These are phyloP conservation scores for Scheffersomyces stipitis DNA, from an alignment of 805 yeast genomes.

Conservation along the genomic window DNA sequence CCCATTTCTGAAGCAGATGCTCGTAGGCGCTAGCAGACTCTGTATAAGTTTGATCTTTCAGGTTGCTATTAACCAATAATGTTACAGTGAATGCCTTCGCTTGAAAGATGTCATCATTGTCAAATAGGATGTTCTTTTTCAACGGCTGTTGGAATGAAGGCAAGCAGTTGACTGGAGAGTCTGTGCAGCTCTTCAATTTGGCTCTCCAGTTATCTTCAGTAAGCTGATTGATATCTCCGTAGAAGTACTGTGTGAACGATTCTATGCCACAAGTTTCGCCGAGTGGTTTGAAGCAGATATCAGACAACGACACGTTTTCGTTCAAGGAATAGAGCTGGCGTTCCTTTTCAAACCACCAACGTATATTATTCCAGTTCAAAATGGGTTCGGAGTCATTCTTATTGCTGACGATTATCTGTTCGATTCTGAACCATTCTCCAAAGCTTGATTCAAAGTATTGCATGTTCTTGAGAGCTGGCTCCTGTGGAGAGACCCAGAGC, in stretches of 20 bases:
- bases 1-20: conserved; percentile 54
- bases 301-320: conserved; percentile 43
- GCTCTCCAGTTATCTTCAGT: conserved; percentile 56
- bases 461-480: conserved; percentile 68
- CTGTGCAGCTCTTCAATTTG: conserved; percentile 59
- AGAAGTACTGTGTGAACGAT: conserved; percentile 85
- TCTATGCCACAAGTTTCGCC: conserved; percentile 80
- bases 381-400: conserved; percentile 64
- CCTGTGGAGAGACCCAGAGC: conserved; percentile 84
- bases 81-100: conserved; percentile 79
- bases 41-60: conserved; percentile 40
- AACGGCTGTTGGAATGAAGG: conserved; percentile 92
- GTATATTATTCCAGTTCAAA: conserved; percentile 59
- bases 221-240: conserved; percentile 54
- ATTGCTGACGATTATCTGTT: conserved; percentile 67
- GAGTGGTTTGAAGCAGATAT: conserved; percentile 81
- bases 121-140: conserved; percentile 65
- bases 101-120: conserved; percentile 48
- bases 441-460: conserved; percentile 72
- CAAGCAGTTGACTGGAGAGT: conserved; percentile 83
- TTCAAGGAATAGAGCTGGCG: conserved; percentile 37
- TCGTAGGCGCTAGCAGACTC: conserved; percentile 64
- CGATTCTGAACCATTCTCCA: conserved; percentile 90
- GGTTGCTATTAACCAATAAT: conserved; percentile 58
- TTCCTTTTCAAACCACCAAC: conserved; percentile 93